Percentiles rank a stretch among this genome's conserved stretches.
These are phyloP conservation scores for Sphaerulina musiva DNA, from an alignment of 2,329 filamentous ascomycete genomes.

Conservation along the genomic window DNA sequence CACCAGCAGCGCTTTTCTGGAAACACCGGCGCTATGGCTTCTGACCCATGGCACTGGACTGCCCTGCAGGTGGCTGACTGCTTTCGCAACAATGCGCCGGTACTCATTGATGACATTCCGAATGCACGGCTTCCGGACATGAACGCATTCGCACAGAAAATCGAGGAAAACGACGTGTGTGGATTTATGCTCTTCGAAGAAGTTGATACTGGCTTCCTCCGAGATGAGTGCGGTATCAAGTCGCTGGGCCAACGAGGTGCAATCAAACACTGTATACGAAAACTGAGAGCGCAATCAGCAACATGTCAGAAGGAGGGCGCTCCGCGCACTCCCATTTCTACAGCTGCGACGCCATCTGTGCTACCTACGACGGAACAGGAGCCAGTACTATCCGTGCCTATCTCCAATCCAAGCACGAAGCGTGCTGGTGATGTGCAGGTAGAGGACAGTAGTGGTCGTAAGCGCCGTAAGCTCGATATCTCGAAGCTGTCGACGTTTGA, in stretches of 20 bases:
- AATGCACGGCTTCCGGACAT: constrained; percentile 47
- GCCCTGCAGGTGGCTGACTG: constrained; percentile 60
- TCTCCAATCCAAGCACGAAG: constrained; percentile 14
- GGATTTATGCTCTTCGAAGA: constrained; percentile 58
- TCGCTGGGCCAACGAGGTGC: constrained; percentile 53
- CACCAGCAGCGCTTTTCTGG: background rate
- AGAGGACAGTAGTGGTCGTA: constrained; percentile 28
- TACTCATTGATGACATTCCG: constrained; percentile 25
- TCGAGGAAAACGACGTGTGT: constrained; percentile 59
- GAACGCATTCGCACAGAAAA: constrained; percentile 45
- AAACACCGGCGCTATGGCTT: constrained; percentile 24
- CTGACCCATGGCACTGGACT: constrained; percentile 71
- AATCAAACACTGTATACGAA: constrained; percentile 52
- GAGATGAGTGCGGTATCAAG: constrained; percentile 53
- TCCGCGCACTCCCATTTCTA: constrained; percentile 14
- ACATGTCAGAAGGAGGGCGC: background rate
- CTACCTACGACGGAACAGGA: constrained; percentile 6
- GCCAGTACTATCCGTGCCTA: constrained; percentile 1
- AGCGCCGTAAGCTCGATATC: constrained; percentile 32
- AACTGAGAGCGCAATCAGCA: constrained; percentile 38
- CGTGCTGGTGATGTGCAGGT: constrained; percentile 26
- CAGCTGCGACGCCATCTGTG: constrained; percentile 9
- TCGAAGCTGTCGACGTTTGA: background rate
- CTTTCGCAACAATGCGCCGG: constrained; percentile 48
- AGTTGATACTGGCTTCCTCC: constrained; percentile 43